Evolutionary conservation across 2,329 filamentous ascomycete genomes (phyloP).

Genomic region (Ceratocystis papillata): DNA sequence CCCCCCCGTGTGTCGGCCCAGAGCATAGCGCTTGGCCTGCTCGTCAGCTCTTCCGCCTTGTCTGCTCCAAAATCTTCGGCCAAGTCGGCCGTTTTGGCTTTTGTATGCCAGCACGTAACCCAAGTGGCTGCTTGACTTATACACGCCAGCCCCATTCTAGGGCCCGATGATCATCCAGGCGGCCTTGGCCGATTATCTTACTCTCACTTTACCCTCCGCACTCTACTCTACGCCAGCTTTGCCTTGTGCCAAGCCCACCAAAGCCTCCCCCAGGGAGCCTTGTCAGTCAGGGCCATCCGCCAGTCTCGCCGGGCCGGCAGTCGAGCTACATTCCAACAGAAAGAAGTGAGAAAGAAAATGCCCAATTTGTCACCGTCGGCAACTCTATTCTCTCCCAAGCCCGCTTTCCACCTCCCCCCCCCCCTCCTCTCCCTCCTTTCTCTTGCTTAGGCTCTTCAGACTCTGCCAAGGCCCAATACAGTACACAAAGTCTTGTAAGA

Average conservation of each 20-base stretch:
- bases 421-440: not conserved
- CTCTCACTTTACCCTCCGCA: not conserved
- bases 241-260: not conserved
- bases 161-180: not conserved
- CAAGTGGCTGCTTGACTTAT: not conserved
- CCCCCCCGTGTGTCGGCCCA: too few relatives aligned
- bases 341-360: not conserved
- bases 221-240: not conserved
- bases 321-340: not conserved
- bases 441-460: conserved; percentile 2
- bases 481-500: conserved; percentile 7
- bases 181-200: not conserved
- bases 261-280: not conserved
- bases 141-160: not conserved
- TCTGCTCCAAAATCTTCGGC: too few relatives aligned
- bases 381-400: too few relatives aligned
- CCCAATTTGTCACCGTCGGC: too few relatives aligned
- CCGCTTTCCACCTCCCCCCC: not conserved
- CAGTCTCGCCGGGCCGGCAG: not conserved
- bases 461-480: conserved; percentile 1
- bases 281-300: not conserved
- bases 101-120: not conserved
- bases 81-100: not conserved
- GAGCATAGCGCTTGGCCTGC: too few relatives aligned
- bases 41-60: not conserved